Base-by-base conservation (phyloP, 768 basidiomycete species). In the Baorangia bicolor region DNA sequence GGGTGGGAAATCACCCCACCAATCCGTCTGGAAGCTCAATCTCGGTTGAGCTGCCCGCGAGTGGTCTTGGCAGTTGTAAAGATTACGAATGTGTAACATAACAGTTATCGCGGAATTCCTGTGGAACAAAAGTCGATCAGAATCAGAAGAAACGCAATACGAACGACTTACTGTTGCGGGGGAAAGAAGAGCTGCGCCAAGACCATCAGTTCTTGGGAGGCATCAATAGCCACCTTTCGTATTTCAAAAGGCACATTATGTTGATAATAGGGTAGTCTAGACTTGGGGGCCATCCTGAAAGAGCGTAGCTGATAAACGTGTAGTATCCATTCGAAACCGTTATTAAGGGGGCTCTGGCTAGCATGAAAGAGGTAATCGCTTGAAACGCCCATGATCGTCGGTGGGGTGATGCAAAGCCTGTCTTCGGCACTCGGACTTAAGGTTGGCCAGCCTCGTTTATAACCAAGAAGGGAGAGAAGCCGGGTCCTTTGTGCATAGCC, bases 11-110 rank as follows among this genome's bases (percentile, higher is more conserved):
- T 64, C 45, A 3, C 70, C 72, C 70, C 72, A 73, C 70, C 70
- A 73, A 34, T 71, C 70, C 12, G 72, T 73, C 49, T 61, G 70
- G 40, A 68, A 70, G 30, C 55, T 62, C 31, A 72, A 51, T 25
- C 62, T 58, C 18, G 68, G 59, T 34, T 72, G 66, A 37, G 59
- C 40, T 28, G 81, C 78, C 47, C 68, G 72, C 30, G 78, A 73
- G 62, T 86, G 84, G 61, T 81, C 81, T 52, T 75, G 78, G 55
- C 81, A 82, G n/a, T 73, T 74, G 73, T 78, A 80, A 48, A 85
- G 67, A 64, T 84, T 74, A 55, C 82, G 79, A 54, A 86, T 75
- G 58, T 81, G 81, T 59, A 86, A 41, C 18, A 59, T 53, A 57
- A 64, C 59, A 16, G 50, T 55, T 49, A 68, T 68, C 16, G 68